Evolutionary conservation across 352 stramenopile genomes (phyloP).

Genomic region (Plasmopara viticola): DNA sequence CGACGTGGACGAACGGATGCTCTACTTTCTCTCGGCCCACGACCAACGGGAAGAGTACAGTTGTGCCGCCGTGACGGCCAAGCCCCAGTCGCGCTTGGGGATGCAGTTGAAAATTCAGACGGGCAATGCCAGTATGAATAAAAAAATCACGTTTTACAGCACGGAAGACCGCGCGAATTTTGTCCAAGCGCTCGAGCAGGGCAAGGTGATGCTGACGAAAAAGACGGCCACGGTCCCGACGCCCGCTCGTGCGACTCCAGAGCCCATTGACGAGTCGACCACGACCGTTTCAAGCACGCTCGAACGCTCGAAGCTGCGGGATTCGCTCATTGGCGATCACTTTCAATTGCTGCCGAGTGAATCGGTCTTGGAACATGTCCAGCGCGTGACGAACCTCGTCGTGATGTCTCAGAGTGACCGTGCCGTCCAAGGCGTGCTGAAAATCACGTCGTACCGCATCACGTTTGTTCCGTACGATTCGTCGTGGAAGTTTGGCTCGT

Average conservation of each 20-base stretch:
- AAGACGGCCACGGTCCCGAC: conserved; percentile 14
- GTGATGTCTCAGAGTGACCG: conserved; percentile 80
- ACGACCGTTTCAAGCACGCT: conserved; percentile 30
- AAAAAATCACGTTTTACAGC: conserved; percentile 83
- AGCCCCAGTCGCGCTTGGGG: conserved; percentile 61
- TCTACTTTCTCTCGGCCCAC: conserved; percentile 76
- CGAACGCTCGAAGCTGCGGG: conserved; percentile 36
- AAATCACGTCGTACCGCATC: conserved; percentile 80
- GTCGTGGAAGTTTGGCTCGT: conserved; percentile 80
- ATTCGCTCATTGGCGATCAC: conserved; percentile 61
- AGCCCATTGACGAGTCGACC: conserved; percentile 27
- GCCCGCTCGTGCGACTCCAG: conserved; percentile 16
- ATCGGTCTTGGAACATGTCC: conserved; percentile 67
- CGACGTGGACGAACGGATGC: conserved; percentile 75
- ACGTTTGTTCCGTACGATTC: conserved; percentile 81
- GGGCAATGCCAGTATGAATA: conserved; percentile 59
- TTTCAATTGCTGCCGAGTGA: conserved; percentile 59
- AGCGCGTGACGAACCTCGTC: conserved; percentile 82
- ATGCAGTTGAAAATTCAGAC: conserved; percentile 87
- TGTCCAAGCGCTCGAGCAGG: conserved; percentile 69
- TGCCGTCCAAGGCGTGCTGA: conserved; percentile 76
- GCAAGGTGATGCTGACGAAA: conserved; percentile 80
- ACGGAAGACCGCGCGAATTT: conserved; percentile 79
- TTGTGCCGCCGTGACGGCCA: conserved; percentile 70
- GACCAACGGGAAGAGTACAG: conserved; percentile 75